Base-by-base conservation (phyloP, 768 basidiomycete species). In the Lactarius vividus region DNA sequence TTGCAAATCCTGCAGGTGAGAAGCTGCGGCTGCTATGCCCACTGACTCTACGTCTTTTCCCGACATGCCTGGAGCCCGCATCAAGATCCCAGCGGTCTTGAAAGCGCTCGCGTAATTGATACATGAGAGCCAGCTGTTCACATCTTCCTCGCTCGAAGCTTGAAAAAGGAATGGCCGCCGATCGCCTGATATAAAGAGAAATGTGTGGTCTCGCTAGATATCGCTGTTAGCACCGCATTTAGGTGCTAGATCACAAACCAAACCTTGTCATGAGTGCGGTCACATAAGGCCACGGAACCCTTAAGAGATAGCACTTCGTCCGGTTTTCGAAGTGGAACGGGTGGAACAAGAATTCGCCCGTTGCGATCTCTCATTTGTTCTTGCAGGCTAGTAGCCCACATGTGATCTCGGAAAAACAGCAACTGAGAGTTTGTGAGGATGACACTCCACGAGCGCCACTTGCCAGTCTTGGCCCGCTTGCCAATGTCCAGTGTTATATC, bases 41-140 rank as follows among this genome's bases (percentile, higher is more conserved):
- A 92, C 90, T 46, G 92, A 81, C 67, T 89, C 84, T 35, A 91
- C 84, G 70, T 88, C 90, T 71, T 81, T 83, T 56, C 82, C 80
- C 23, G 88, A 84, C 82, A 94, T 85, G 20, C 83, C 85, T 15
- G 83, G 77, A 0, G 91, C 82, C 26, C 95, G 85, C 85, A 97
- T 94, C 54, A 85, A 82, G 42, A 98, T 80, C 11, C 89, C 89
- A 18, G 87, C 83, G 2, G 92, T 87, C 77, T 89, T 94, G 84
- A 97, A 98, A 6, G 92, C 82, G 65, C 93, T 89, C 3, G 94
- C 94, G 73, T 97, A 98, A 77, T 99, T 99, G 73, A 98, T 94
- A 37, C 83, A 81, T 16, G 89, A 83, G 68, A 98, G 87, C 97
- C 97, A 99, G 68, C 88, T 85, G 71, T 95, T 89, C 79, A 92